Evolutionary conservation across 2,329 filamentous ascomycete genomes (phyloP), one percentile per base, ranked within the genome.

Genomic region (Diplodia scrobiculata): DNA sequence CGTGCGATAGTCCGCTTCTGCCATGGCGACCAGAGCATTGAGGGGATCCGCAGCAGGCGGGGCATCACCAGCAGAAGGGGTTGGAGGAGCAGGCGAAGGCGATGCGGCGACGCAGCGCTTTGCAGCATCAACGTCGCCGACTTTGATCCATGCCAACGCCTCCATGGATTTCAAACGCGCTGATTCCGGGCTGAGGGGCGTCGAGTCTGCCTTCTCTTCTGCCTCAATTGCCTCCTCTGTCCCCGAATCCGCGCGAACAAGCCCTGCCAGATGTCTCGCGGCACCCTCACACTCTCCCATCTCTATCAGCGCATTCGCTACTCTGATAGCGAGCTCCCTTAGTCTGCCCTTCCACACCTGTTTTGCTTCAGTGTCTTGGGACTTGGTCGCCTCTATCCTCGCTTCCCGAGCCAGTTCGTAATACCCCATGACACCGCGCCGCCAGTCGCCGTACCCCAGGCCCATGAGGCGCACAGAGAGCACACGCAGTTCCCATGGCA

Each of bases 221-320:
- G 66, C 66, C 9, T 72, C 71, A 14, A 72, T 68, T 0, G 71
- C 73, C 32, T 73, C 85, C 68, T 82, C 83, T 4, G 84, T 80
- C 13, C 83, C 76, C 2, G 77, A 80, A 78, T 21, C 77, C 73
- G 71, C 79, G 72, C 71, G 17, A 74, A 76, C 59, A 14, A 96
- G 76, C 3, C 83, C 86, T 21, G 82, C 81, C 1, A 99, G 80
- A 72, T 96, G 92, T 34, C 89, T 82, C 0, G 84, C 87, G 0
- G 94, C 95, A 4, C 91, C 91, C 2, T 90, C 87, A 0, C 96
- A 75, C 74, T 99, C 94, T 9, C 92, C 91, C 88, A 97, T 96
- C 76, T 95, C 91, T 5, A 94, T 83, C 32, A 95, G 79, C 0
- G 89, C 88, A 72, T 86, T 86, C 19, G 84, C 84, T 5, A 84